phyloP scores from a whole-genome alignment of 2,329 filamentous ascomycete species.

The Alternaria longipes region DNA sequence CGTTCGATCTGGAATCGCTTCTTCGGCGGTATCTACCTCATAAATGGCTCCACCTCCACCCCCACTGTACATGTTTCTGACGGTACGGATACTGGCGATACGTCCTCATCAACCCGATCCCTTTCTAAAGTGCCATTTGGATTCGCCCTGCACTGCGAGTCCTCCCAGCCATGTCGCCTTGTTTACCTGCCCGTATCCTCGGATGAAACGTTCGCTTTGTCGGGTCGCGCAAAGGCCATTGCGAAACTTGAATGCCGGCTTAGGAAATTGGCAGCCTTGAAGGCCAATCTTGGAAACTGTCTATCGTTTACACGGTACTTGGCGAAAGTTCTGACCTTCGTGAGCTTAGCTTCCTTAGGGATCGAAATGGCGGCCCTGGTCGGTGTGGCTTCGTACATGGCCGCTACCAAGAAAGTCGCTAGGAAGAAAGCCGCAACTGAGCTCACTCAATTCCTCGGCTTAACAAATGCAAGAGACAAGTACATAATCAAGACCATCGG shows the following conservation, averaged over 20 bases:
- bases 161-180: conserved; percentile 18
- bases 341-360: neutral
- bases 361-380: no score
- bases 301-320: neutral
- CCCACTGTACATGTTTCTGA: neutral
- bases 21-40: neutral
- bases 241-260: neutral
- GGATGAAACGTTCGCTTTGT: no score
- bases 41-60: neutral
- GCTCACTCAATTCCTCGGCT: no score
- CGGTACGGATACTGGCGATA: neutral
- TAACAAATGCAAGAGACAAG: neutral
- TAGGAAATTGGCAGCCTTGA: neutral
- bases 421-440: neutral
- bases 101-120: neutral
- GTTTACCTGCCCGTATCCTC: neutral
- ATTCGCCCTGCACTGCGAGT: conserved; percentile 19
- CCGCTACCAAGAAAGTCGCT: neutral
- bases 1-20: neutral
- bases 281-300: neutral
- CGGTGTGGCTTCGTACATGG: neutral
- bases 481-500: neutral
- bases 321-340: neutral
- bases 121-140: conserved; percentile 19
- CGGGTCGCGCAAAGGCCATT: neutral